Evolutionary conservation across 768 basidiomycete genomes (phyloP).

Genomic region (Trametes meyenii): DNA sequence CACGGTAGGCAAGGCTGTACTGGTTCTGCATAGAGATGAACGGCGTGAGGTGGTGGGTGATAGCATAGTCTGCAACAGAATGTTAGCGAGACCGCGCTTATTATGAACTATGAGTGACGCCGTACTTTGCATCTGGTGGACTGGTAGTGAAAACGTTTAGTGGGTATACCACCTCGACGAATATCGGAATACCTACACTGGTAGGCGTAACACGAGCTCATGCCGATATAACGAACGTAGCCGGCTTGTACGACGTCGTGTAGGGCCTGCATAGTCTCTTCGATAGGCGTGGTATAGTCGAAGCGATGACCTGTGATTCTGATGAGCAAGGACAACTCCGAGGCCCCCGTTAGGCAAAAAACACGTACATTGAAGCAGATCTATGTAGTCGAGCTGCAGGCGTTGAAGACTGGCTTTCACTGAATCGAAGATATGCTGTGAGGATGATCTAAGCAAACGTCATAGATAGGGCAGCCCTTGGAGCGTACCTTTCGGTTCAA

Average conservation of each 20-base stretch:
- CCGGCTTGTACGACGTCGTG: slow-evolving; percentile 50
- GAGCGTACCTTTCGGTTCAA: slow-evolving; percentile 34
- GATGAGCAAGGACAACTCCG: no score
- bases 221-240: slow-evolving; percentile 45
- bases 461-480: slow-evolving; percentile 23
- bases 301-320: slow-evolving; percentile 23
- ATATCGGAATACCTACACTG: slow-evolving; percentile 29
- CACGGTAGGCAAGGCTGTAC: slow-evolving; percentile 57
- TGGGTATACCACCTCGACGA: background rate
- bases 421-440: slow-evolving; percentile 71
- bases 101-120: no score
- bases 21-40: slow-evolving; percentile 71
- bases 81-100: no score
- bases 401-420: slow-evolving; percentile 63
- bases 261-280: slow-evolving; percentile 48
- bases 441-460: background rate
- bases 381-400: slow-evolving; percentile 71
- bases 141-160: slow-evolving; percentile 14
- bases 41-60: slow-evolving; percentile 44
- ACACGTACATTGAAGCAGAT: slow-evolving; percentile 34
- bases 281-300: slow-evolving; percentile 43
- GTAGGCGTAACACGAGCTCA: slow-evolving; percentile 41
- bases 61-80: slow-evolving; percentile 40
- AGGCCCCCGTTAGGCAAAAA: no score
- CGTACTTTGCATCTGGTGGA: slow-evolving; percentile 38